Evolutionary conservation across 345 rosid species (phyloP).

Genomic region (Kandelia obovata): DNA sequence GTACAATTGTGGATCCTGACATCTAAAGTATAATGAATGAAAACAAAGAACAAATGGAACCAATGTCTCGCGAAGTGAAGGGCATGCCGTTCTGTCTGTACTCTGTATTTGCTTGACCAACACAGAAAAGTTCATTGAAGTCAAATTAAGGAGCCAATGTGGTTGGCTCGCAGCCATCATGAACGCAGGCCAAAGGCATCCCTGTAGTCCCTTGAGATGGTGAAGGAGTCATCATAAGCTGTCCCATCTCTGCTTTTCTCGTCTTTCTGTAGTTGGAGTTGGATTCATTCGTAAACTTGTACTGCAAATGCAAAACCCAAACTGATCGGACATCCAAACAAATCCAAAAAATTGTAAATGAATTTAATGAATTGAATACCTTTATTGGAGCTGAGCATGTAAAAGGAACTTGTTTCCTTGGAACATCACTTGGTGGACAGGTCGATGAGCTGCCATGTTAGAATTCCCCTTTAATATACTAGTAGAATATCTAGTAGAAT

Average conservation of each 20-base stretch:
- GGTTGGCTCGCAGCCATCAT: conserved; percentile 63
- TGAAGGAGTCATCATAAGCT: conserved; percentile 67
- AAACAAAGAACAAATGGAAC: too few relatives aligned
- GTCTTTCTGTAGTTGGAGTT: conserved; percentile 45
- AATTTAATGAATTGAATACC: conserved; percentile 30
- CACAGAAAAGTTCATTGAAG: too few relatives aligned
- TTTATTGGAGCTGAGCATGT: conserved; percentile 86
- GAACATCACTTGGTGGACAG: conserved; percentile 49
- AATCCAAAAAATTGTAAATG: neutral
- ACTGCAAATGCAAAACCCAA: conserved; percentile 43
- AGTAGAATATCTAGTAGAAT: neutral
- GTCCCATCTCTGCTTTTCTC: conserved; percentile 72
- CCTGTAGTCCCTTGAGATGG: conserved; percentile 74
- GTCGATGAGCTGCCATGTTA: conserved; percentile 44
- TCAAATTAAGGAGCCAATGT: conserved; percentile 40
- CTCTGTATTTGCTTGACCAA: too few relatives aligned
- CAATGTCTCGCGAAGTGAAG: too few relatives aligned
- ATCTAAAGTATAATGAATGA: too few relatives aligned
- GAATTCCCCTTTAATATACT: neutral
- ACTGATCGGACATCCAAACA: neutral
- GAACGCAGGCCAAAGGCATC: conserved; percentile 75
- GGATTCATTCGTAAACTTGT: conserved; percentile 52
- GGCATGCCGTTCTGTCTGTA: too few relatives aligned
- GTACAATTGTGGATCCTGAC: too few relatives aligned
- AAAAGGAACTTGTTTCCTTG: conserved; percentile 48